Conservation (phyloP, 228 moss, liverwort and hornwort genomes). For the Sphagnum magellanicum region DNA sequence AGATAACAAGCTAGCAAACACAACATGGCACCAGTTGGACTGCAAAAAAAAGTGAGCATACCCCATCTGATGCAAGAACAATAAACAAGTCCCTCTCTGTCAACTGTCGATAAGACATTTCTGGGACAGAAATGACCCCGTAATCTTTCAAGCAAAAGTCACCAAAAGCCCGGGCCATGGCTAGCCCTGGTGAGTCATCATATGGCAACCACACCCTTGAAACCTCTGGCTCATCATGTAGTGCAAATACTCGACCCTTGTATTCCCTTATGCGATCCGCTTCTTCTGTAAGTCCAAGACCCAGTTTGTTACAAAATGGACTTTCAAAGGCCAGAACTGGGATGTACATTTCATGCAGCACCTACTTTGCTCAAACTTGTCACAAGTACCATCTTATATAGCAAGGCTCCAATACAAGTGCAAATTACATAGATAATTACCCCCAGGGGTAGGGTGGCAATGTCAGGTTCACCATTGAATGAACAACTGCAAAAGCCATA, state of each 20-base stretch:
- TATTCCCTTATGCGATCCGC: constrained; percentile 49
- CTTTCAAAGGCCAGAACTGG: neutral
- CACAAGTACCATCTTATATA: no score
- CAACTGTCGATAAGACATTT: constrained; percentile 40
- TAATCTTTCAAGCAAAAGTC: constrained; percentile 58
- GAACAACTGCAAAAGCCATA: no score
- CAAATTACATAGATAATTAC: no score
- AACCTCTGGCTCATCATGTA: constrained; percentile 56
- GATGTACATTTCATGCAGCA: neutral
- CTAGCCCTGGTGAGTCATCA: constrained; percentile 53
- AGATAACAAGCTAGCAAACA: neutral
- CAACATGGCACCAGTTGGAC: neutral
- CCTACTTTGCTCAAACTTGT: no score
- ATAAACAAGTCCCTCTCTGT: constrained; percentile 45
- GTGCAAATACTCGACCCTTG: constrained; percentile 51
- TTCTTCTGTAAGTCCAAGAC: constrained; percentile 25
- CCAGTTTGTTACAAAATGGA: neutral
- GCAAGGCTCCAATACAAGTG: no score
- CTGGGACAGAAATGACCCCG: constrained; percentile 56
- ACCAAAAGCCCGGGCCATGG: constrained; percentile 64
- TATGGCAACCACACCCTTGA: constrained; percentile 57
- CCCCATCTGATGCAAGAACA: constrained; percentile 56
- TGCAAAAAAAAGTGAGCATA: constrained; percentile 5
- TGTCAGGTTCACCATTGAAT: no score
- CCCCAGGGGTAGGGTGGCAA: no score